Evolutionary conservation across 2,329 filamentous ascomycete genomes (phyloP).

Genomic region (Arachnomyces sp.): DNA sequence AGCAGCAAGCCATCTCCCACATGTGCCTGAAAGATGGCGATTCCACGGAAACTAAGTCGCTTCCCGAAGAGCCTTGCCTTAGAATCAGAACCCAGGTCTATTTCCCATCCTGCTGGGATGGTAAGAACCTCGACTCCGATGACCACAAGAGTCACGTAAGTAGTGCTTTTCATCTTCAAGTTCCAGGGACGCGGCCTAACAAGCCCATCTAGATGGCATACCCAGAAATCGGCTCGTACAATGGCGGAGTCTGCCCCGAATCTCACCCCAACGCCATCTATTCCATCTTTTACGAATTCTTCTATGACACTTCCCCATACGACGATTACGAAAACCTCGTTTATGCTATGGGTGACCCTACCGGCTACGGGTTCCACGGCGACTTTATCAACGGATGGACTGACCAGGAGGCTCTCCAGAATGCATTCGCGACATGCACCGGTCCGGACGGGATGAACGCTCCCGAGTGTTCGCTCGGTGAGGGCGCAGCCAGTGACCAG

Average conservation of each 20-base stretch:
- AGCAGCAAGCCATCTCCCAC: conserved; percentile 47
- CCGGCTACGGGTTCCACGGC: conserved; percentile 48
- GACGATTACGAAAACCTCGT: conserved; percentile 39
- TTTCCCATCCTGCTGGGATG: conserved; percentile 34
- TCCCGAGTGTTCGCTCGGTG: too few species aligned
- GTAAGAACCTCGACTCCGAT: conserved; percentile 23
- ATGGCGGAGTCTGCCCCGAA: conserved; percentile 25
- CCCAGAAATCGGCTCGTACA: conserved; percentile 25
- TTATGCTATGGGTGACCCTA: conserved; percentile 42
- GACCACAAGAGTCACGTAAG: conserved; percentile 25
- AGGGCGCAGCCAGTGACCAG: too few species aligned
- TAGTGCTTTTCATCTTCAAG: conserved; percentile 3
- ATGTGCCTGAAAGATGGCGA: conserved; percentile 48
- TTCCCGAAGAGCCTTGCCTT: conserved; percentile 48
- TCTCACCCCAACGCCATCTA: conserved; percentile 49
- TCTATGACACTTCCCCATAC: conserved; percentile 48
- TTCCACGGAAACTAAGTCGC: conserved; percentile 46
- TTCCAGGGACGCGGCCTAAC: neutral
- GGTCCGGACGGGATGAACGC: conserved; percentile 1
- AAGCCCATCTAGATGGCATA: conserved; percentile 21
- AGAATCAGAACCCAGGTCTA: conserved; percentile 28
- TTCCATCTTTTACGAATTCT: conserved; percentile 54
- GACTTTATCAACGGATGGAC: conserved; percentile 47
- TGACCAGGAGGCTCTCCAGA: conserved; percentile 31
- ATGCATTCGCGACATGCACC: conserved; percentile 28